Percentiles rank a stretch among this genome's conserved stretches.
These are phyloP conservation scores for Metschnikowia picachoensis DNA, from an alignment of 805 yeast genomes.

Conservation along the genomic window DNA sequence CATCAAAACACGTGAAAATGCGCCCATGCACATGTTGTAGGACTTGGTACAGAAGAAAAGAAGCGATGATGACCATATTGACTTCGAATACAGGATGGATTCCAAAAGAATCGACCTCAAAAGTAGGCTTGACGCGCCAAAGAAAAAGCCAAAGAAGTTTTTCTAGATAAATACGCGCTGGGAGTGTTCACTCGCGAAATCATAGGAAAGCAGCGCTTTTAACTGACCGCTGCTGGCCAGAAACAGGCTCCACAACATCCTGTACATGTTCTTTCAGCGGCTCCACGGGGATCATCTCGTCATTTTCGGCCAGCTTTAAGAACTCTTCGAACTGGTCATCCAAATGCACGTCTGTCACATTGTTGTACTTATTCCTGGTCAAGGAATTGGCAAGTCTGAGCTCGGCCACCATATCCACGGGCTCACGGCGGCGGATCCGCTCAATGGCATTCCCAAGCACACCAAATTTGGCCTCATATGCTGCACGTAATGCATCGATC, in stretches of 20 bases:
- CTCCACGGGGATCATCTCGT: neutral
- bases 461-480: conserved; percentile 34
- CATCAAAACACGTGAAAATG: no score
- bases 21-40: no score
- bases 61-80: no score
- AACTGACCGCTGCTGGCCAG: neutral
- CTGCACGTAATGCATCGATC: conserved; percentile 38
- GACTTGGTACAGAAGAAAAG: no score
- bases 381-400: conserved; percentile 40
- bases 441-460: conserved; percentile 30
- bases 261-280: neutral
- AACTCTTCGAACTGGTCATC: conserved; percentile 38
- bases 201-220: conserved; percentile 8
- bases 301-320: conserved; percentile 29
- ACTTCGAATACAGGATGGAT: no score
- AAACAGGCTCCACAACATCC: neutral
- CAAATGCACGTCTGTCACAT: conserved; percentile 34
- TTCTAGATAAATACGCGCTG: no score
- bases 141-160: no score
- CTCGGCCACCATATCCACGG: conserved; percentile 41
- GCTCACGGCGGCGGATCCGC: conserved; percentile 30
- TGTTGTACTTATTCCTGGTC: conserved; percentile 33
- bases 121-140: no score
- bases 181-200: neutral
- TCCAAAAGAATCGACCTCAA: no score